Conservation (phyloP, 345 rosid genomes). For the Gossypioides kirkii region DNA sequence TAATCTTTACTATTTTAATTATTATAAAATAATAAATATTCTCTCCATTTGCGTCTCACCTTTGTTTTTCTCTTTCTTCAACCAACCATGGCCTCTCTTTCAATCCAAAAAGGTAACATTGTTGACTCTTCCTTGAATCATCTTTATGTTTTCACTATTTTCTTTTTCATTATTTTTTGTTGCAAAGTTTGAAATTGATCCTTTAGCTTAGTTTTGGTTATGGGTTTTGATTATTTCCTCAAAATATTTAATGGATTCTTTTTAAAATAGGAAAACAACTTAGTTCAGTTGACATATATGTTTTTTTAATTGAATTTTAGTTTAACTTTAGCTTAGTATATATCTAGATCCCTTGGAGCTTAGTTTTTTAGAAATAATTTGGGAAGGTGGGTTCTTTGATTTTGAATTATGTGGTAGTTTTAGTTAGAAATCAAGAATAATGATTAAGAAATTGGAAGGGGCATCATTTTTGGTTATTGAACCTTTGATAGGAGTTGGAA, state of each 20-base stretch:
- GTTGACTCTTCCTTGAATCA: conserved; percentile 9
- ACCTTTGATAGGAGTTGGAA: conserved; percentile 1
- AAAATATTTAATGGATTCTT: not conserved
- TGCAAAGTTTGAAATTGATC: not conserved
- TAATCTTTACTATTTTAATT: not conserved
- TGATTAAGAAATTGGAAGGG: conserved; percentile 2
- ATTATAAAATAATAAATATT: not conserved
- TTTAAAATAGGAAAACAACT: not conserved
- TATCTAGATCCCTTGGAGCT: conserved; percentile 3
- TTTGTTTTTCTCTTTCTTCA: not conserved
- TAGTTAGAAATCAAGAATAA: not conserved
- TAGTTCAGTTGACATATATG: not conserved
- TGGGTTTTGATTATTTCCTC: not conserved
- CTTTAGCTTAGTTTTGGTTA: not conserved
- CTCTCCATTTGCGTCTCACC: not conserved
- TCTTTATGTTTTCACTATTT: not conserved
- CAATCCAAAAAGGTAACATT: conserved; percentile 26
- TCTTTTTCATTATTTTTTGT: not conserved
- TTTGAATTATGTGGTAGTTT: not conserved
- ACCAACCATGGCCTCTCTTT: conserved; percentile 27
- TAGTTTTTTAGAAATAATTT: too few species aligned
- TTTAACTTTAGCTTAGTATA: not conserved
- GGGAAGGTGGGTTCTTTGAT: too few species aligned
- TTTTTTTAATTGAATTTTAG: not conserved
- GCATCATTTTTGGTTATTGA: not conserved